Conservation (phyloP, 2,329 filamentous ascomycete species). For the Ceratocystiopsis sp. region DNA sequence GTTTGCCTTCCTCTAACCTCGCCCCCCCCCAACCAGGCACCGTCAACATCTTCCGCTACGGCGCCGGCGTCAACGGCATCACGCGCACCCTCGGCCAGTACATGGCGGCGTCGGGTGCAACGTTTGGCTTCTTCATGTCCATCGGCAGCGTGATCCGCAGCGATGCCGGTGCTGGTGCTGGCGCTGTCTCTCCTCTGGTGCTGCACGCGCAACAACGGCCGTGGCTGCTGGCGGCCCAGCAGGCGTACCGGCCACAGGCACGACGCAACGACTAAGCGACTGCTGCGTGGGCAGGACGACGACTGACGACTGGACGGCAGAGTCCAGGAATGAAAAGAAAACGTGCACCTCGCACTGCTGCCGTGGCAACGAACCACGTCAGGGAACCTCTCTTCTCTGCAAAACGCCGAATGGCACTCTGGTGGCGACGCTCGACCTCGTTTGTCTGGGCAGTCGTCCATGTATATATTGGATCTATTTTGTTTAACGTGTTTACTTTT, state of each 20-base stretch:
- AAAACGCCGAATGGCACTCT: too few species aligned
- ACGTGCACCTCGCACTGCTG: too few species aligned
- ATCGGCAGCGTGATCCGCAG: constrained; percentile 94
- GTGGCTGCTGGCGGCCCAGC: constrained; percentile 39
- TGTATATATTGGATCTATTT: too few species aligned
- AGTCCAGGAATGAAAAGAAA: too few species aligned
- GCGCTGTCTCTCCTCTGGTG: too few species aligned
- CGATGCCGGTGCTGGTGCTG: constrained; percentile 26
- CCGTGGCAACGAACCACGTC: too few species aligned
- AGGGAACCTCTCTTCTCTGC: too few species aligned
- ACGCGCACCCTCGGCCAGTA: constrained; percentile 91
- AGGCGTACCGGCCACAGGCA: constrained; percentile 21
- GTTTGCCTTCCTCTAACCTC: not conserved
- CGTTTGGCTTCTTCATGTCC: constrained; percentile 99
- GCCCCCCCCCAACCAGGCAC: constrained; percentile 44
- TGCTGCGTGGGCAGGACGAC: not conserved
- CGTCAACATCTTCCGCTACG: constrained; percentile 89
- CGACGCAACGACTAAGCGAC: not conserved
- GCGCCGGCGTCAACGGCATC: constrained; percentile 82
- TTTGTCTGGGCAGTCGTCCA: too few species aligned
- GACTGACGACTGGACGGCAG: not conserved
- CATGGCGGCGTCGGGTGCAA: constrained; percentile 87
- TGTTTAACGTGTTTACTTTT: too few species aligned
- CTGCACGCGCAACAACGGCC: constrained; percentile 52
- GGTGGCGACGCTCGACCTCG: too few species aligned